phyloP scores from a whole-genome alignment of 176 grass and related monocot species.

The Alopecurus myosuroides region DNA sequence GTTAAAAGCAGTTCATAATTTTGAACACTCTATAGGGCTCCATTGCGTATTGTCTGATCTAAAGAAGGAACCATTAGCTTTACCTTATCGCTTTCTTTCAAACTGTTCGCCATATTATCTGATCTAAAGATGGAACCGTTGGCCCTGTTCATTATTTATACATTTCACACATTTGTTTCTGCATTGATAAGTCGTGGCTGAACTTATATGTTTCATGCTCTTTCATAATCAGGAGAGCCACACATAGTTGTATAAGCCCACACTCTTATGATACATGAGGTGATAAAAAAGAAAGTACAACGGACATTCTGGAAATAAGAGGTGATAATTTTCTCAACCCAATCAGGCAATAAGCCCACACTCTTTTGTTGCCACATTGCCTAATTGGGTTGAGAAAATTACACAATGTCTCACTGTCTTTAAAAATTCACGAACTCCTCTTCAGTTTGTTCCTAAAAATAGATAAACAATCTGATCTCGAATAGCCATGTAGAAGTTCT shows the following conservation, averaged over 20 bases:
- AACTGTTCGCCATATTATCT: not conserved
- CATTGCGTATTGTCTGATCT: not conserved
- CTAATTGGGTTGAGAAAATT: no score
- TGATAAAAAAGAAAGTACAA: not conserved
- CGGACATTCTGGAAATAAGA: not conserved
- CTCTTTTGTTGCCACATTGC: no score
- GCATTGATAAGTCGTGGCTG: not conserved
- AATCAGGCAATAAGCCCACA: no score
- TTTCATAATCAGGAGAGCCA: constrained; percentile 10
- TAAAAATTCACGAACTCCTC: constrained; percentile 15
- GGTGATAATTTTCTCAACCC: no score
- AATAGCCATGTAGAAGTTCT: constrained; percentile 10
- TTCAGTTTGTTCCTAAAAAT: constrained; percentile 35
- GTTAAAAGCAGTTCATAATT: not conserved
- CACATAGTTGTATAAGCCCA: not conserved
- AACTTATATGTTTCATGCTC: not conserved
- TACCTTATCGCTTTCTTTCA: not conserved
- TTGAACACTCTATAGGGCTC: not conserved
- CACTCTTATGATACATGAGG: not conserved
- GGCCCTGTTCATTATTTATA: not conserved
- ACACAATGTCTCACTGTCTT: not conserved
- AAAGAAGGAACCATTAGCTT: not conserved
- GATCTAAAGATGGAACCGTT: no score
- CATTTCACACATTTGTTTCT: not conserved
- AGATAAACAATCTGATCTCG: constrained; percentile 23